Base-by-base conservation (phyloP, 345 rosid genomes). In the Raphanus raphanistrum region DNA sequence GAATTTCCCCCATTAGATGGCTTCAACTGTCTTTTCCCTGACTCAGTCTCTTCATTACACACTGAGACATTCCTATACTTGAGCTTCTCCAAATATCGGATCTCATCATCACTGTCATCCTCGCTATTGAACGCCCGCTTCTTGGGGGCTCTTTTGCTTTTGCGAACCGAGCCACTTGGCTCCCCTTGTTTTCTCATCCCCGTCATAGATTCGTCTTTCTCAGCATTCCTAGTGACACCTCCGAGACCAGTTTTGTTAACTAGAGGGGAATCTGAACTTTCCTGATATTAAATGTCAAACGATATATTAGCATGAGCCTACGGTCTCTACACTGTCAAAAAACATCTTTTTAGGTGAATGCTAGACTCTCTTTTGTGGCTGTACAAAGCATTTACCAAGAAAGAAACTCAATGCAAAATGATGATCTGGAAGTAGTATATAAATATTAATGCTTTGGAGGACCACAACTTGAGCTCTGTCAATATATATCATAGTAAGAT, bases 101-200 rank as follows among this genome's bases (percentile, higher is more conserved):
- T 88, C 92, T 94, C 98, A 65, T 84, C 98, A 72, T 94, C 98
- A 48, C 75, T 92, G 6, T 88, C 88, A 5, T 88, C 82, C 71
- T 88, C 93, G 63, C 79, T 88, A 79, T 85, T 97, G 16, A 82
- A 71, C 31, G 78, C 83, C 36, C 86, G 88, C 73, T 86, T 94
- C 87, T 90, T 92, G 1, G 91, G 86, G 63, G 77, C 85, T 75
- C 95, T 81, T 85, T 85, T 94, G 87, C 98, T 87, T 87, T 90
- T 90, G 17, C 93, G 90, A 80, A 77, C 86, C 45, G 89, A 50
- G 70, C 88, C 92, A 59, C 82, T 71, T 66, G 76, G 84, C 27
- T 86, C 92, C 61, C 84, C 95, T 80, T 82, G 88, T 77, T 84
- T 94, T 8, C 48, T 75, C 87, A 77, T 90, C 65, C 90, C 92